Evolutionary conservation across 345 rosid genomes (phyloP).

Genomic region (Gossypioides kirkii): DNA sequence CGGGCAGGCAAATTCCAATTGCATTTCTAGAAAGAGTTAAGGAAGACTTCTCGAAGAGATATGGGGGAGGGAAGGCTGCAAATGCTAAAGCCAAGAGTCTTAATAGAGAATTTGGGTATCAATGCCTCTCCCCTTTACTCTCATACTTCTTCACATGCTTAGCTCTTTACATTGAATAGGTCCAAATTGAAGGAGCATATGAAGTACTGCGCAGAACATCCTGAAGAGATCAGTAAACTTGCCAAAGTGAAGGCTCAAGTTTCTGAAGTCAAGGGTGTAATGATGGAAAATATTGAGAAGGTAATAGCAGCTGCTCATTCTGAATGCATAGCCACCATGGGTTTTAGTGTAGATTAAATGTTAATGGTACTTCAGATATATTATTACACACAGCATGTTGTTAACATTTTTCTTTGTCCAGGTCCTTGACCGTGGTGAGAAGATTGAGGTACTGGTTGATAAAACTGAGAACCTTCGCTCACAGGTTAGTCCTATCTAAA

Average conservation of each 20-base stretch:
- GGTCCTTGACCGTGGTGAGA: conserved; percentile 99
- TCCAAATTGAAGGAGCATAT: conserved; percentile 89
- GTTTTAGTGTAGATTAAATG: background rate
- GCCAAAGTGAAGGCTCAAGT: conserved; percentile 99
- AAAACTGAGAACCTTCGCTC: conserved; percentile 97
- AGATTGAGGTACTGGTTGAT: conserved; percentile 95
- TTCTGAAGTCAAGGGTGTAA: conserved; percentile 96
- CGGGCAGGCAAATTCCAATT: conserved; percentile 85
- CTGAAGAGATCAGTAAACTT: conserved; percentile 95
- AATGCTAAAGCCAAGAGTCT: conserved; percentile 71
- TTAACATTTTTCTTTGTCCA: conserved; percentile 18
- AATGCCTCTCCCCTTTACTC: background rate
- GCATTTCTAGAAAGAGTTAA: conserved; percentile 82
- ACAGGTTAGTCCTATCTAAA: conserved; percentile 49
- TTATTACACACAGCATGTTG: background rate
- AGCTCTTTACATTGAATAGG: conserved; percentile 31
- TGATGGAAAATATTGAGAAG: conserved; percentile 99
- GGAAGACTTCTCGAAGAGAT: conserved; percentile 85
- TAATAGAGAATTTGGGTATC: conserved; percentile 75
- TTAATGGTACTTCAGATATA: background rate
- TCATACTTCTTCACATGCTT: background rate
- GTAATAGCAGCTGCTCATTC: conserved; percentile 24
- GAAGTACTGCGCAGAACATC: conserved; percentile 93
- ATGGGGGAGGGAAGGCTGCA: conserved; percentile 86
- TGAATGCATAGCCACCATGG: background rate